phyloP scores from a whole-genome alignment of 2,329 filamentous ascomycete species.

The Dothidotthia symphoricarpi region DNA sequence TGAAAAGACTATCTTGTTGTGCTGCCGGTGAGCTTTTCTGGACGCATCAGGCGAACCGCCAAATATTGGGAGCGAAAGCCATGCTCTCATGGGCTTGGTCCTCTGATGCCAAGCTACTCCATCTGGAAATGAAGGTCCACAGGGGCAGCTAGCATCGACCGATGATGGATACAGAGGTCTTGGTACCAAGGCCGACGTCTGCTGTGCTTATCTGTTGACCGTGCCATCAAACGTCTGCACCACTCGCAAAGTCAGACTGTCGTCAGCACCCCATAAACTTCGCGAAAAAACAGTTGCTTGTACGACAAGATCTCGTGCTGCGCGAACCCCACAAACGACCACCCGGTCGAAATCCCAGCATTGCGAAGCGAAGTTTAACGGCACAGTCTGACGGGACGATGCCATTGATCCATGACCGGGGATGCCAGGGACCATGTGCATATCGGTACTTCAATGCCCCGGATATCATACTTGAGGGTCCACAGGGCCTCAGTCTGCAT shows the following conservation, averaged over 20 bases:
- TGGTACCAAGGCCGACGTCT: conserved; percentile 1
- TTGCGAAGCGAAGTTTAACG: conserved; percentile 1
- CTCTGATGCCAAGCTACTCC: conserved; percentile 1
- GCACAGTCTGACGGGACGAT: conserved; percentile 1
- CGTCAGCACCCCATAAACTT: no score
- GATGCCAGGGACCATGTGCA: no score
- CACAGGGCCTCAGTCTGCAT: no score
- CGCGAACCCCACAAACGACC: not conserved
- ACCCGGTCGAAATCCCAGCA: not conserved
- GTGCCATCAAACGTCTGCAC: not conserved
- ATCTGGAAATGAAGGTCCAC: conserved; percentile 1
- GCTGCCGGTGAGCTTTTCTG: not conserved
- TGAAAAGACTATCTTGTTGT: not conserved
- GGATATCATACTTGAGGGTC: no score
- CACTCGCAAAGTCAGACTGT: no score
- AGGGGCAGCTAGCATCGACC: conserved; percentile 4
- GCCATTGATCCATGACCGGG: not conserved
- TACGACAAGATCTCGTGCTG: no score
- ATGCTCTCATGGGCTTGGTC: conserved; percentile 1
- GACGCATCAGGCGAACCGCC: not conserved
- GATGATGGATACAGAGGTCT: not conserved
- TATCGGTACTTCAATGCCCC: no score
- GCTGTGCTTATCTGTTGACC: conserved; percentile 2
- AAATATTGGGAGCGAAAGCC: not conserved
- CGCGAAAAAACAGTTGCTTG: no score